These are phyloP conservation scores for Pichia nakasei DNA, from an alignment of 805 yeast genomes.

Conservation along the genomic window DNA sequence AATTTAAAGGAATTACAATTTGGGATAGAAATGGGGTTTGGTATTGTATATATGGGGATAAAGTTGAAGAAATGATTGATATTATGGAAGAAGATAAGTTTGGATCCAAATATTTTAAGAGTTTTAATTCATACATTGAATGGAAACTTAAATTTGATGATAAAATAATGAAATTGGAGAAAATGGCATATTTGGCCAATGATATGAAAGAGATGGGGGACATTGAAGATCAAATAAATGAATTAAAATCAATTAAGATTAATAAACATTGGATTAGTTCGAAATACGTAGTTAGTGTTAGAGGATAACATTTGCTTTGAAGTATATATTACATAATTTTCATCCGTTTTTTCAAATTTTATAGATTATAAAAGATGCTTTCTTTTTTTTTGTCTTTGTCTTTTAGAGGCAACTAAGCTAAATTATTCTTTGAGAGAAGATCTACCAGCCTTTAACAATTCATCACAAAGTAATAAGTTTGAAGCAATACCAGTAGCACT, in stretches of 20 bases:
- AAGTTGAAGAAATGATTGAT: slow-evolving; percentile 1
- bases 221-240: slow-evolving; percentile 14
- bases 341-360: too few species aligned
- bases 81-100: slow-evolving; percentile 15
- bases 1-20: slow-evolving; percentile 18
- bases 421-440: slow-evolving; percentile 64
- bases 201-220: slow-evolving; percentile 12
- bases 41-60: slow-evolving; percentile 19
- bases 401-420: too few species aligned
- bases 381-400: too few species aligned
- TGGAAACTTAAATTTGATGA: slow-evolving; percentile 17
- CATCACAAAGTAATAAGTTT: slow-evolving; percentile 89
- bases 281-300: slow-evolving; percentile 6
- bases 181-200: slow-evolving; percentile 11
- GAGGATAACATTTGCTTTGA: background rate
- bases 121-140: slow-evolving; percentile 17
- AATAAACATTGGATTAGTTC: slow-evolving; percentile 2
- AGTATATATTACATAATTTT: too few species aligned
- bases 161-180: slow-evolving; percentile 12
- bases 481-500: slow-evolving; percentile 93
- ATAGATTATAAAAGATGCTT: too few species aligned
- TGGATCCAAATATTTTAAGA: slow-evolving; percentile 17
- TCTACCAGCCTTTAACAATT: slow-evolving; percentile 91
- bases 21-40: slow-evolving; percentile 26
- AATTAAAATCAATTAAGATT: slow-evolving; percentile 10